Conservation (phyloP, 2,329 filamentous ascomycete genomes). For the Neonectria punicea region DNA sequence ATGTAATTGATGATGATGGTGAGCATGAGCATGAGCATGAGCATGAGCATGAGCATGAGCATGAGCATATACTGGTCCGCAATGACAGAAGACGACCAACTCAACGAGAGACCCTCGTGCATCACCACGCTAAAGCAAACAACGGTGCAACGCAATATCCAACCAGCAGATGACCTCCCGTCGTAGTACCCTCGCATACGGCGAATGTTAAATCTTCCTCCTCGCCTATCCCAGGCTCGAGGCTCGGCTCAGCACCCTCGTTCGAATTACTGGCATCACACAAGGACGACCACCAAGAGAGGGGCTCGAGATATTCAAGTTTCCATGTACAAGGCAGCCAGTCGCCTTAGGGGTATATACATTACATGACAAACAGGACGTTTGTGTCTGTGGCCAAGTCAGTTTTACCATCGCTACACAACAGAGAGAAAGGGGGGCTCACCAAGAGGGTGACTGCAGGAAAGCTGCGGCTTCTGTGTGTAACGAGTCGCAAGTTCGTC, state of each 20-base stretch:
- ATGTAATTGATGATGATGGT: conserved; percentile 1
- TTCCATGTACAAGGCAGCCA: conserved; percentile 28
- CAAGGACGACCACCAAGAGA: conserved; percentile 6
- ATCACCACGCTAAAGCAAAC: neutral
- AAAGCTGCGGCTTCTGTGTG: conserved; percentile 93
- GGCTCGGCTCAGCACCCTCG: neutral
- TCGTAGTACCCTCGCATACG: conserved; percentile 8
- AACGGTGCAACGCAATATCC: conserved; percentile 7
- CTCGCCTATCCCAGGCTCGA: neutral
- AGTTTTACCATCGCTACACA: conserved; percentile 1
- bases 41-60: neutral
- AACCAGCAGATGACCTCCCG: conserved; percentile 18
- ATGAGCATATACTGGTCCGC: conserved; percentile 7
- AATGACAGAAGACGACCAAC: conserved; percentile 16
- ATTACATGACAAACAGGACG: conserved; percentile 71
- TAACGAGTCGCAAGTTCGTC: conserved; percentile 92
- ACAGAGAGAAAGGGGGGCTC: conserved; percentile 50
- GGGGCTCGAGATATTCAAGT: conserved; percentile 22
- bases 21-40: neutral
- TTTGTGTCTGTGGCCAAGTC: conserved; percentile 64
- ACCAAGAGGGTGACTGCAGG: conserved; percentile 97
- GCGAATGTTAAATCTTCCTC: conserved; percentile 2
- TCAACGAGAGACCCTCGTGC: conserved; percentile 4
- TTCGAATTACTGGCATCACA: neutral
- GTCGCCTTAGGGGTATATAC: conserved; percentile 22